These are phyloP conservation scores for Glomus cerebriforme DNA, from an alignment of 192 early-diverging fungal genomes.

Conservation along the genomic window DNA sequence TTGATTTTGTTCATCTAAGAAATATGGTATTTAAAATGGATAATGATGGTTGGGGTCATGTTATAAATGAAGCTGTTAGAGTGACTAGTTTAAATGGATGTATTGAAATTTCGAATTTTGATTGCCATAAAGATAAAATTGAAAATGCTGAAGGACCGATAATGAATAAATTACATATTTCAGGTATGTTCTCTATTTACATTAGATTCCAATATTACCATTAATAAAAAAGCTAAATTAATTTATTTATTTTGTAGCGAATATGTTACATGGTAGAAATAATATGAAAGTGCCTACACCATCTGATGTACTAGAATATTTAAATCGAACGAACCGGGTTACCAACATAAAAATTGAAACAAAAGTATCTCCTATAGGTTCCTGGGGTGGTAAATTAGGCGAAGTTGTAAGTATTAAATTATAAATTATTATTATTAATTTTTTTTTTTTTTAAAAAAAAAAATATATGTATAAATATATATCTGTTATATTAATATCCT, in stretches of 20 bases:
- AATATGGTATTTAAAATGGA: background rate
- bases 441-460: background rate
- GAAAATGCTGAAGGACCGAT: background rate
- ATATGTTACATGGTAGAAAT: background rate
- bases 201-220: background rate
- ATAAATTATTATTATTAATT: background rate
- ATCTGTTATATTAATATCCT: no score
- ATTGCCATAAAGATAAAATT: background rate
- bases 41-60: background rate
- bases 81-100: conserved; percentile 42
- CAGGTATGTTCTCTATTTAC: background rate
- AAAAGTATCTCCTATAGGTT: background rate
- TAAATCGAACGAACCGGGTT: background rate
- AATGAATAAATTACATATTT: background rate
- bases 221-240: no score
- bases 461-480: no score
- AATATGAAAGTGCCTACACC: background rate
- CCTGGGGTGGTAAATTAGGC: conserved; percentile 4
- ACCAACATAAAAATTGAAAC: background rate
- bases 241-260: background rate
- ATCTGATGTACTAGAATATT: background rate
- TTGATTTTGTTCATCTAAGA: conserved; percentile 1
- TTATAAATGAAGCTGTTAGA: conserved; percentile 37
- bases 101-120: conserved; percentile 45
- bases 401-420: background rate